Percentiles rank a stretch among this genome's conserved stretches.
These are phyloP conservation scores for Obelidium mucronatum DNA, from an alignment of 192 early-diverging fungal species.

Conservation along the genomic window DNA sequence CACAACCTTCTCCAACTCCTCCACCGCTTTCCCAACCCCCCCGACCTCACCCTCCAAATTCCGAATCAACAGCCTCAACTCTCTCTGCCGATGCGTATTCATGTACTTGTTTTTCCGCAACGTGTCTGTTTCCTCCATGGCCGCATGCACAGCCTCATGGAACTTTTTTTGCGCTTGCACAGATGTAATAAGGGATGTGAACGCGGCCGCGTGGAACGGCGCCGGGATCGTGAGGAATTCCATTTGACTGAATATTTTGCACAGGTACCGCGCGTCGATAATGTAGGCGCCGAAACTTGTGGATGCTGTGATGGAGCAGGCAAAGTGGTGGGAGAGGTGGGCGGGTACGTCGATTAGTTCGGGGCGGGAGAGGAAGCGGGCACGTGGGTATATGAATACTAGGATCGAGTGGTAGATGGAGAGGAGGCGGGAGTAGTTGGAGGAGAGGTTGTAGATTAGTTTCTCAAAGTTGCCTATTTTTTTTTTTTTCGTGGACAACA, in stretches of 20 bases:
- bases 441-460: neutral
- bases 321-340: constrained; percentile 31
- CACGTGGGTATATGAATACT: neutral
- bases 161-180: constrained; percentile 14
- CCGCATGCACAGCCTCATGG: neutral
- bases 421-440: neutral
- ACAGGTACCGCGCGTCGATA: constrained; percentile 24
- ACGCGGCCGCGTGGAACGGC: constrained; percentile 27
- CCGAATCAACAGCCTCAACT: neutral
- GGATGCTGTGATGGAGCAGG: constrained; percentile 22
- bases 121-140: constrained; percentile 11
- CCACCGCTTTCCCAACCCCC: neutral
- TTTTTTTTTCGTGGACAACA: neutral
- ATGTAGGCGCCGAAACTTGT: constrained; percentile 5
- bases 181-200: neutral
- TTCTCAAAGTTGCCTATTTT: constrained; percentile 9
- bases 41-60: constrained; percentile 10
- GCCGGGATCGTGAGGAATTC: constrained; percentile 18
- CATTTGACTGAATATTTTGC: constrained; percentile 12
- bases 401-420: constrained; percentile 7
- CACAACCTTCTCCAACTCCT: neutral
- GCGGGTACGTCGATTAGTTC: constrained; percentile 1
- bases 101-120: neutral
- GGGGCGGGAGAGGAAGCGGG: neutral
- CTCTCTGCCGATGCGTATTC: neutral